Evolutionary conservation across 768 basidiomycete genomes (phyloP), one percentile per base, ranked within the genome.

Genomic region (Saitozyma sp.): DNA sequence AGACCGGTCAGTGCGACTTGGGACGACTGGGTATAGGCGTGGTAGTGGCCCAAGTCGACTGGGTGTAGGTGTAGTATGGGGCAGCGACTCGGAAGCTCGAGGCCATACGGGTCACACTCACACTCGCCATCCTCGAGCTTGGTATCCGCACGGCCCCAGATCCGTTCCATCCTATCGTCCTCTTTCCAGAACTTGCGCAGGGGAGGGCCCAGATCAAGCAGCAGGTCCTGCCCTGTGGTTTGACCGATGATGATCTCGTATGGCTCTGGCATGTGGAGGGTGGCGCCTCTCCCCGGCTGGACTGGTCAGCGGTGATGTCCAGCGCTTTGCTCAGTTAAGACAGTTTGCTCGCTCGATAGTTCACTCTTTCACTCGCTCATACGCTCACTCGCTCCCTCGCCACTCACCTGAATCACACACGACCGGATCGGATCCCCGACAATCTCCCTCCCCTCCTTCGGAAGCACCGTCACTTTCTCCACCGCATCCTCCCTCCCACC

Each of bases 161-260:
- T 68, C 40, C 65, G 62, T 41, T 60, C 60, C n/a, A 79, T 52
- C 58, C 78, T 58, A 41, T 73, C 87, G 70, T 94, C 92, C 59
- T 93, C 91, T 76, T 93, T 92, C 81, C 91, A 90, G 78, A 89
- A 88, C 54, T 87, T 82, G 39, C 88, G 84, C 14, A 87, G 80
- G 6, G 92, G 91, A 13, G 89, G 83, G 7, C 92, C 92, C 17
- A 95, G 82, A 65, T 91, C 90, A 29, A 89, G 81, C 1, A 82
- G 84, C 50, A 94, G 79, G 76, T 93, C 92, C 76, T 95, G 90
- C 2, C 88, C 87, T 8, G 87, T 91, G 7, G 90, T 93, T 68
- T 86, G 82, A 20, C 89, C 87, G 16, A 96, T 75, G 19, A 83
- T 82, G 54, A 95, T 80, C 48, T 86, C 83, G 20, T 91, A 69